Conservation (phyloP, 495 filamentous ascomycete species). For the Penicillium mononematosum region DNA sequence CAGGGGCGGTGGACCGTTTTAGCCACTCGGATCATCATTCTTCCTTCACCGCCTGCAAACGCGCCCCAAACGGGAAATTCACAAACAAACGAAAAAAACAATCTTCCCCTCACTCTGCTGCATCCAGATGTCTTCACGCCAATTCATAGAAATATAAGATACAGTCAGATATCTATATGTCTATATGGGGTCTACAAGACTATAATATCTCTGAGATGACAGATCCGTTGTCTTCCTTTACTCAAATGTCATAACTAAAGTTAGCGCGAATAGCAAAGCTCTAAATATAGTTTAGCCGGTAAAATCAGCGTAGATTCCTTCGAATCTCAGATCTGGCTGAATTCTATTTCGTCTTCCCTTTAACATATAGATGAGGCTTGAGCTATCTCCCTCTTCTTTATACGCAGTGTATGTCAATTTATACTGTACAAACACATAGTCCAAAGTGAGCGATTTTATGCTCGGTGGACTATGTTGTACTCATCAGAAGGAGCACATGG, state of each 20-base stretch:
- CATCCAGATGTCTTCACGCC: background rate
- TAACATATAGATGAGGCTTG: background rate
- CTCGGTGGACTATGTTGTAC: background rate
- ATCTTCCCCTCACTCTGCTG: background rate
- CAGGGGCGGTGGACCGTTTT: slow-evolving; percentile 23
- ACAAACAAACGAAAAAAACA: slow-evolving; percentile 22
- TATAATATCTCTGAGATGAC: background rate
- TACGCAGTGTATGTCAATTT: background rate
- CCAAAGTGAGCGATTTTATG: background rate
- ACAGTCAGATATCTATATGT: background rate
- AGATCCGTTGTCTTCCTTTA: background rate
- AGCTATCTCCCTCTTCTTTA: background rate
- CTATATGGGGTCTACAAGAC: background rate
- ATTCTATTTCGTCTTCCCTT: background rate
- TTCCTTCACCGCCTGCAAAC: slow-evolving; percentile 26
- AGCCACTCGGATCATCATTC: slow-evolving; percentile 28
- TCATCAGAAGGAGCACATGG: background rate
- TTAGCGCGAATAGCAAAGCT: background rate
- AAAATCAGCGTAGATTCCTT: background rate
- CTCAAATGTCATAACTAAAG: background rate
- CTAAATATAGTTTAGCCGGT: background rate
- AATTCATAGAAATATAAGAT: background rate
- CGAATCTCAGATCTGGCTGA: background rate
- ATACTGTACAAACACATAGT: background rate
- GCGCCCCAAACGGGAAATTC: slow-evolving; percentile 17